Base-by-base conservation (phyloP, 2,329 filamentous ascomycete genomes). In the Penicillium sp. region DNA sequence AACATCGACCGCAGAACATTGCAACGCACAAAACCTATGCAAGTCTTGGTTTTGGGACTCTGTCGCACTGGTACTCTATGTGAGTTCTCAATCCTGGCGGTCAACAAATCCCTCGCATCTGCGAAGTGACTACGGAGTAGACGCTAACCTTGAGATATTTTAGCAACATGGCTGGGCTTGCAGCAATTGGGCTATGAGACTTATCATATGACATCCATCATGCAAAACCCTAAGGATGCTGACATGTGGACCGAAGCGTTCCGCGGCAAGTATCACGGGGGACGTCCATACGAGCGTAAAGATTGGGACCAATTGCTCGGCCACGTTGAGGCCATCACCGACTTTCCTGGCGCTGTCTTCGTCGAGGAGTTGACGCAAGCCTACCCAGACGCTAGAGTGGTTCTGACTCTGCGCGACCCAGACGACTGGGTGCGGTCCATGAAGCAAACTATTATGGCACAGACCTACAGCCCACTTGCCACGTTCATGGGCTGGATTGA, bases 381-480 rank as follows among this genome's bases (percentile, higher is more conserved):
- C 1, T 76, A 76, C 47, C 74, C 74, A 0, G 60, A 69, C 0
- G 74, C 72, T 1, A 74, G 74, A 48, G 64, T 75, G 3, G 48
- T 62, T 18, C 53, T 62, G 45, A 68, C 75, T 8, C 54, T 74
- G 16, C 63, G 73, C 7, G 65, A 68, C 48, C 39, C 61, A 1
- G 63, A 65, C n/a, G 53, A 56, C 6, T 72, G 69, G 68, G 47
- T 50, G 14, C 22, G 21, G 6, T 67, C 60, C 3, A 56, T 64
- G 48, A 27, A 60, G 9, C 47, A 53, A 5, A 64, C 62, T 8
- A 55, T 61, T n/a, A 48, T 57, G 41, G 49, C 36, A 27, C 56
- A 53, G 18, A 47, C 55, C 22, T 55, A 56, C 42, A 54, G 47
- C 42, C 55, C 53, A 8, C 38, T 59, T 16, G 51, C 54, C 31